Evolutionary conservation across 73 alveolate genomes (phyloP), one percentile per base, ranked within the genome.

Genomic region (Loxodes magnus): DNA sequence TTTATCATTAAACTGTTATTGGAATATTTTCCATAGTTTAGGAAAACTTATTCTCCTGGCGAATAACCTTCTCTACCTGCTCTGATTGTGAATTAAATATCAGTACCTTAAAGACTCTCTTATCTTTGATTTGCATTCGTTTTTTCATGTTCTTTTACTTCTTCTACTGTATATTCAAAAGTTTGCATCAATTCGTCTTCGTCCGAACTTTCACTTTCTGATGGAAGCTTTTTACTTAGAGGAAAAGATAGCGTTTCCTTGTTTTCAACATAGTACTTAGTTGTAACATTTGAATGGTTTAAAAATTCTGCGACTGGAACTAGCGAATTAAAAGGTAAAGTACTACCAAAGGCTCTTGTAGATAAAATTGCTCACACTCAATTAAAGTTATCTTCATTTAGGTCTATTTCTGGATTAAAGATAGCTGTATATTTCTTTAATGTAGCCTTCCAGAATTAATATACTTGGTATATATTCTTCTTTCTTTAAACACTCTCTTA

Each of bases 231-330:
- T 1, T 46, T 41, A 5, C 26, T 9, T n/a, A 7, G 20, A 24
- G 5, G 10, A 19, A 25, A 37, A 22, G 59, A 41, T 0, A 23
- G 14, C 0, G 2, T 1, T 1, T 46, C 52, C 0, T 9, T 25
- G 22, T 46, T 23, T 21, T 20, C 5, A 15, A 20, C 46, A 24
- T 46, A 46, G 2, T 46, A 46, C 20, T 10, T 10, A 10, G 59
- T 46, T 12, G 22, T 46, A 20, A 9, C 51, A 24, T 46, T 46
- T 0, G 15, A 2, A 24, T 46, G 59, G 26, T 46, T 46, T 10
- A 46, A 1, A 5, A 46, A 24, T 20, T 46, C 59, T 25, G 59
- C 59, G 22, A 46, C n/a, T n/a, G 59, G 59, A 24, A 46, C 27
- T 2, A 46, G 2, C 7, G 59, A 9, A 24, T 9, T 9, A 46